phyloP scores from a whole-genome alignment of 345 rosid genomes.

The Eucalyptus microcorys region DNA sequence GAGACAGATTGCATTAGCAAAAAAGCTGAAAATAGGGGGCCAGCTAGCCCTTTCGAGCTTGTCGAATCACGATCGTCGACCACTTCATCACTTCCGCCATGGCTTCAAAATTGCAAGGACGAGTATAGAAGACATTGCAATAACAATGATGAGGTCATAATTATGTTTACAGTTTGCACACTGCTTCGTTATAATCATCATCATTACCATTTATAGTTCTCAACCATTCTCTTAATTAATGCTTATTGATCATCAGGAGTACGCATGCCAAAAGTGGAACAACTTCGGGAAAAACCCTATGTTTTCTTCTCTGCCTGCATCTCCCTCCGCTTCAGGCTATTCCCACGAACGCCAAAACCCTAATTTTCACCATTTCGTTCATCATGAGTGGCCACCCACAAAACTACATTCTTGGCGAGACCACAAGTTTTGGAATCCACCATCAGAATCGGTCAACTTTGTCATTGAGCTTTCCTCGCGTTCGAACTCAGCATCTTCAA shows the following conservation, averaged over 20 bases:
- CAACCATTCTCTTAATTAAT: neutral
- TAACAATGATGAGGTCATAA: constrained; percentile 25
- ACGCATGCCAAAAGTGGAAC: constrained; percentile 48
- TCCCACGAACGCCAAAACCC: constrained; percentile 34
- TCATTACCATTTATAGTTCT: neutral
- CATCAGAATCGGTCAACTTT: neutral
- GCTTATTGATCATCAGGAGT: neutral
- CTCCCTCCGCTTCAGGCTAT: constrained; percentile 39
- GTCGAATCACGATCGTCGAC: constrained; percentile 7
- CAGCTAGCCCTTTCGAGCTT: constrained; percentile 2
- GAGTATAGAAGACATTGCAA: constrained; percentile 7
- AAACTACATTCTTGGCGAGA: constrained; percentile 18
- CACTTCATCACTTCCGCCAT: constrained; percentile 53
- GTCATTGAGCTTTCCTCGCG: constrained; percentile 11
- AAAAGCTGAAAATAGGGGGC: constrained; percentile 25
- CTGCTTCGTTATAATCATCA: neutral
- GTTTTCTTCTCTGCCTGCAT: constrained; percentile 47
- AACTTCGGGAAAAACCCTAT: constrained; percentile 25
- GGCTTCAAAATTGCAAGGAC: constrained; percentile 71
- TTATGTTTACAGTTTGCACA: neutral
- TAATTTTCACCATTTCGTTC: constrained; percentile 11
- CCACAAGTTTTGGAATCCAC: neutral
- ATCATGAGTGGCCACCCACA: constrained; percentile 27
- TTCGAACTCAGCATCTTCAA: constrained; percentile 51
- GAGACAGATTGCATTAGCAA: constrained; percentile 16